Base-by-base conservation (phyloP, 1,139 yeast genomes). In the Kodamaea ohmeri region DNA sequence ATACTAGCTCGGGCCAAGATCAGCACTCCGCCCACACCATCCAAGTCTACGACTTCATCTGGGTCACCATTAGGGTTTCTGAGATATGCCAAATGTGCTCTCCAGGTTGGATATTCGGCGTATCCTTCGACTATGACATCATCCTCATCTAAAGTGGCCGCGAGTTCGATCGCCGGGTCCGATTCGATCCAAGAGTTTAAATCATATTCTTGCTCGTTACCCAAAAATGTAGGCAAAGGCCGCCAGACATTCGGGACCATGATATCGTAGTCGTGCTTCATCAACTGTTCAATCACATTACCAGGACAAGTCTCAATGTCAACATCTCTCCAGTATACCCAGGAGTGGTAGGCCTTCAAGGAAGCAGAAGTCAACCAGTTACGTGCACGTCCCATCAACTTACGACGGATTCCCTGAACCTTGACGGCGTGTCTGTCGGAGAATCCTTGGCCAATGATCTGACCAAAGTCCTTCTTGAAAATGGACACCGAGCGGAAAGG, bases 251-350 rank as follows among this genome's bases (percentile, higher is more conserved):
- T 88, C 11, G 96, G 96, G 8, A 87, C 95, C 60, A 88, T 73
- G 11, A 88, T 86, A 56, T 88, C 96, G 51, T 74, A 83, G 49
- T 80, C 78, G 44, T 64, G 71, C 48, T 75, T 73, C 89, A 87
- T 87, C 60, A 88, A 67, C 54, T 80, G 86, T 58, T 88, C 85
- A 47, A 88, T 76, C 34, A 88, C 83, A 32, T 83, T 71, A 13
- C 87, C 85, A 0, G 95, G 95, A 51, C 87, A 80, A 19, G 87
- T 75, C 52, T 86, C 95, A 39, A 88, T 82, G 57, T 88, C 96
- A 2, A 80, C 96, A 58, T 88, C 96, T 61, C 96, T 73, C 96
- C 96, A 88, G 56, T 86, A 84, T 9, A 88, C 95, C 96, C 96
- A 88, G 2, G 94, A 82, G 60, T 88, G 96, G 53, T 86, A 83